A percentile compares a stretch with the other conserved stretches of the same genome.
phyloP scores from a whole-genome alignment of 805 yeast species.

The Schwanniomyces vanrijiae region DNA sequence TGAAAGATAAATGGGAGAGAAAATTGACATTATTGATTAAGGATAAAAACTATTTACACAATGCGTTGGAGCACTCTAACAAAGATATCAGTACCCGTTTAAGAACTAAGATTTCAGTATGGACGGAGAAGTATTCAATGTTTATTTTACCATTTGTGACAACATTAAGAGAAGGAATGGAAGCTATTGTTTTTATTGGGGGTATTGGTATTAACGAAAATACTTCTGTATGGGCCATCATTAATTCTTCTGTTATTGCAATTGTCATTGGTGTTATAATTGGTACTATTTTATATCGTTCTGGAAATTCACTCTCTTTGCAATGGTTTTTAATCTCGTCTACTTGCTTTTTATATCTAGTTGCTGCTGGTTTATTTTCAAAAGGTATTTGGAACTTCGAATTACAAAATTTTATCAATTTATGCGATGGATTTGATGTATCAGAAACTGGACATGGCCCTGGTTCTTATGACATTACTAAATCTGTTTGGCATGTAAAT shows the following conservation, averaged over 20 bases:
- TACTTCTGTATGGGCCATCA: constrained; percentile 30
- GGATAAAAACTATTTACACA: constrained; percentile 19
- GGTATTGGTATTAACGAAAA: constrained; percentile 42
- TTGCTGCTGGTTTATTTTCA: constrained; percentile 45
- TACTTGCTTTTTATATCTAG: constrained; percentile 42
- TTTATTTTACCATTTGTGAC: constrained; percentile 42
- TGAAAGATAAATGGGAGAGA: constrained; percentile 45
- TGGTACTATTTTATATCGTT: constrained; percentile 36
- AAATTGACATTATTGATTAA: constrained; percentile 33
- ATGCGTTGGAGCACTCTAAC: constrained; percentile 1
- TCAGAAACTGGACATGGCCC: constrained; percentile 48
- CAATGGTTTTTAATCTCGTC: constrained; percentile 40
- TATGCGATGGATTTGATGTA: constrained; percentile 42
- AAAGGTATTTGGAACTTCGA: constrained; percentile 47
- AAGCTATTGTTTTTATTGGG: constrained; percentile 44
- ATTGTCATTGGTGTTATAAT: constrained; percentile 29
- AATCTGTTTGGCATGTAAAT: constrained; percentile 46
- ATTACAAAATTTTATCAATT: constrained; percentile 35
- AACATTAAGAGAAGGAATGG: constrained; percentile 42
- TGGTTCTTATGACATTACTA: constrained; percentile 42
- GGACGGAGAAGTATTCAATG: constrained; percentile 34
- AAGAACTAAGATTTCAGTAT: constrained; percentile 11
- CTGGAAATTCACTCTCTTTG: constrained; percentile 42
- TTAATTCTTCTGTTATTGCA: constrained; percentile 28
- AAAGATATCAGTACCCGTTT: not conserved